phyloP scores from a whole-genome alignment of 1,284 basidiomycete genomes.

The Austroboletus sp. region DNA sequence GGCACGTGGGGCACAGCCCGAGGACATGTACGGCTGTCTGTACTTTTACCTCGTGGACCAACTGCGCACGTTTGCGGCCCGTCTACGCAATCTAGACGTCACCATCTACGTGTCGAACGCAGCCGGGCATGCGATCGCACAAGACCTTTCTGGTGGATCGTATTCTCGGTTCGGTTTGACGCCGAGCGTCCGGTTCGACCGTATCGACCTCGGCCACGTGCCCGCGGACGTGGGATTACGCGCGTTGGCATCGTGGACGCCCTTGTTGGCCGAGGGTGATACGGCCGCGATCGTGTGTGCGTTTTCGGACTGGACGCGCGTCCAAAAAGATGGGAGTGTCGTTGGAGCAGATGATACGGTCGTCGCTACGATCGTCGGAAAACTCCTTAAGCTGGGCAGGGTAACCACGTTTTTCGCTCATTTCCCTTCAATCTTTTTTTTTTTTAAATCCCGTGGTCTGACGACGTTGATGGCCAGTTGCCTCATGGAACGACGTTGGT shows the following conservation, averaged over 20 bases:
- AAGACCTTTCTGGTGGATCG: constrained; percentile 9
- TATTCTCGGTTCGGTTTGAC: constrained; percentile 22
- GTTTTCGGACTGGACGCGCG: constrained; percentile 37
- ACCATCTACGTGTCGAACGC: constrained; percentile 27
- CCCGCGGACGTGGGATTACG: constrained; percentile 30
- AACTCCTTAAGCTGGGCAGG: constrained; percentile 18
- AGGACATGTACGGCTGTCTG: constrained; percentile 42
- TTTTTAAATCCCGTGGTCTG: too few species aligned
- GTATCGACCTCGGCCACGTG: constrained; percentile 37
- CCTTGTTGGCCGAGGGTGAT: constrained; percentile 25
- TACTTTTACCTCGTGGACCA: constrained; percentile 40
- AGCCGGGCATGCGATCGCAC: constrained; percentile 26
- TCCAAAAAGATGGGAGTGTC: constrained; percentile 18
- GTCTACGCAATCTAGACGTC: constrained; percentile 31
- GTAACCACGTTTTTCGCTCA: constrained; percentile 6
- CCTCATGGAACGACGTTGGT: constrained; percentile 8
- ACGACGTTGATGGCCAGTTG: constrained; percentile 9
- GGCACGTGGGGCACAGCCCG: constrained; percentile 29
- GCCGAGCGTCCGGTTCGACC: constrained; percentile 32
- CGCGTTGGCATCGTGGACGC: constrained; percentile 32
- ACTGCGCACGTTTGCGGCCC: constrained; percentile 32
- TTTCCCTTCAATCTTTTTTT: background rate
- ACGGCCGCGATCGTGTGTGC: constrained; percentile 34
- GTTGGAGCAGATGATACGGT: constrained; percentile 8
- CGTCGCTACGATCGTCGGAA: constrained; percentile 12